Base-by-base conservation (phyloP, 176 grass and related monocot genomes). In the Hordeum vulgare region DNA sequence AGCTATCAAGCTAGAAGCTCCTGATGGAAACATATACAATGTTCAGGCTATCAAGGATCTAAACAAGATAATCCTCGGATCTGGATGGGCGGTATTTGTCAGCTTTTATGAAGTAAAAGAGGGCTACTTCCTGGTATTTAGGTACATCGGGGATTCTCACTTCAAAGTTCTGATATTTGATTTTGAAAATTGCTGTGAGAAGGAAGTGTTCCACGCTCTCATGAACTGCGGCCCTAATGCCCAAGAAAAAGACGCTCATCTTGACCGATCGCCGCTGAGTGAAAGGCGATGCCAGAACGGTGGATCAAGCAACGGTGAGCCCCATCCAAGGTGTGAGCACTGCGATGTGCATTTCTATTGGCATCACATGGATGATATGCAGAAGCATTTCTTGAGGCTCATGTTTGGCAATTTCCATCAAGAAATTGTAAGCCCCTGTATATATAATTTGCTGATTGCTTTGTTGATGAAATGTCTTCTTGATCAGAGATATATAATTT, bases 121-220 rank as follows among this genome's bases (percentile, higher is more conserved):
- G 7, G 74, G 25, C 20, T 71, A 86, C 9, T 2, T 90, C 33
- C 57, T 95, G 41, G 17, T 88, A 45, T 94, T 94, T 59, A 89
- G 67, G 66, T 81, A 77, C 12, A 41, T 27, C 25, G 82, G 71
- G 35, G 21, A 85, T 15, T 92, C 82, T 24, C 74, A 78, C 80
- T 95, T 88, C 64, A 84, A 84, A 44, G 79, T 90, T 45, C 42
- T 67, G 54, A 88, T 92, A 49, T 92, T 92, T 7, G 79, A 86
- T 72, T 47, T 45, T 66, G 2, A 2, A 10, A 82, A 27, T 44
- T 72, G 82, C 56, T 78, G 74, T 8, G 85, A 90, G 88, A 88
- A 90, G 84, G 78, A 61, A n/a, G 4, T 66, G 4, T 74, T 81
- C 9, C 74, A 76, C 49, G 53, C 85, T 29, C 21, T 57, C 45